Conservation (phyloP, 768 basidiomycete species). For the Amanita polypyramis region DNA sequence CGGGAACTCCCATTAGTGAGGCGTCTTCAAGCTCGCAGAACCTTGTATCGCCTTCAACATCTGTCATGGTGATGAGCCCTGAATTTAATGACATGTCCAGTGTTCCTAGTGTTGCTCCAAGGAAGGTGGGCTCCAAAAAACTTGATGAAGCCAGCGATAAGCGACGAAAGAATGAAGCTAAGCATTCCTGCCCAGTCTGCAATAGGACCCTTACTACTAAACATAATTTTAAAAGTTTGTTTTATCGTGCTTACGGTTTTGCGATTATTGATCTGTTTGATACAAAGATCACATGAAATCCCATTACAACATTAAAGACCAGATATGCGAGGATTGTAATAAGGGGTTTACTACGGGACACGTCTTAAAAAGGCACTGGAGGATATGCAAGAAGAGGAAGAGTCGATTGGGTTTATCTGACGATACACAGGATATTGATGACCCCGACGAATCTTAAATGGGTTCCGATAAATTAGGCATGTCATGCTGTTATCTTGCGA, state of each 20-base stretch:
- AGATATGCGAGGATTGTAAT: not conserved
- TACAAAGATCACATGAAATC: constrained; percentile 1
- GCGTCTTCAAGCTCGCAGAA: constrained; percentile 1
- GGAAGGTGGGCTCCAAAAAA: constrained; percentile 6
- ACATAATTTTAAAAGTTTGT: constrained; percentile 5
- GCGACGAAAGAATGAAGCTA: constrained; percentile 3
- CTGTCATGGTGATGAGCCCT: not conserved
- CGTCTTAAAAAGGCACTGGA: not conserved
- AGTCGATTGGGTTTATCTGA: not conserved
- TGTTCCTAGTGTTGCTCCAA: not conserved
- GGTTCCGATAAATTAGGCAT: too few species aligned
- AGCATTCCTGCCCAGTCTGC: not conserved
- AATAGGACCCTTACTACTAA: not conserved
- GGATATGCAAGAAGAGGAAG: not conserved
- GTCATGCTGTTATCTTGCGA: too few species aligned
- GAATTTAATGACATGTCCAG: not conserved
- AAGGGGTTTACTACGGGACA: constrained; percentile 2
- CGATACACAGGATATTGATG: not conserved
- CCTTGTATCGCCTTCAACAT: not conserved
- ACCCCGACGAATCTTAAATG: not conserved
- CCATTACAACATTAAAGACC: constrained; percentile 1
- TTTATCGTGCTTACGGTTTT: not conserved
- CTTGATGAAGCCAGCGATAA: constrained; percentile 2
- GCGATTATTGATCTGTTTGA: not conserved
- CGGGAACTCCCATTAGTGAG: not conserved